These are phyloP conservation scores for Aphanoascus verrucosus DNA, from an alignment of 2,329 filamentous ascomycete species.

Conservation along the genomic window DNA sequence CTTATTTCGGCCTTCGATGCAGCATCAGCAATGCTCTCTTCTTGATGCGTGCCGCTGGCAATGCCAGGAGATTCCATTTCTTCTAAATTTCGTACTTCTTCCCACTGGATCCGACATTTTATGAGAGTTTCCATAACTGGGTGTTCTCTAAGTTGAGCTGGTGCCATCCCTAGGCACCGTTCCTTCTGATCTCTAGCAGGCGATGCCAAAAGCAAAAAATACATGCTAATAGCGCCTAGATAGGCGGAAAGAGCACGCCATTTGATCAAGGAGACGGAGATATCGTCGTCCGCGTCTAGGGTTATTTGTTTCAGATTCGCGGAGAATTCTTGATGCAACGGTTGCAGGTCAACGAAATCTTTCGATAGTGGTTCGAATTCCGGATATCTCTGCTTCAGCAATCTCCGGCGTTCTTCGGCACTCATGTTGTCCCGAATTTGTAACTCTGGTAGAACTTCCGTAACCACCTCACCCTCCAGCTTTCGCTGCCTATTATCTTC, in stretches of 20 bases:
- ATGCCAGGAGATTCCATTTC: slow-evolving; percentile 34
- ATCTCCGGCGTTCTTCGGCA: slow-evolving; percentile 59
- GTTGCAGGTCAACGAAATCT: slow-evolving; percentile 64
- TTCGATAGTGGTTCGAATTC: slow-evolving; percentile 80
- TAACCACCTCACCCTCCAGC: slow-evolving; percentile 51
- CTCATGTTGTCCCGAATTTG: slow-evolving; percentile 73
- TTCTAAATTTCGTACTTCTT: slow-evolving; percentile 57
- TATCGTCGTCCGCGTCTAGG: slow-evolving; percentile 25
- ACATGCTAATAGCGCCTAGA: slow-evolving; percentile 76
- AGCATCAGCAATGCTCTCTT: slow-evolving; percentile 18
- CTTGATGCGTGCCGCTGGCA: background rate
- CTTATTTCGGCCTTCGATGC: slow-evolving; percentile 16
- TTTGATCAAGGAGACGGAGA: slow-evolving; percentile 53
- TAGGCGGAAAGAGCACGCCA: slow-evolving; percentile 76
- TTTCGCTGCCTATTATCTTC: slow-evolving; percentile 42
- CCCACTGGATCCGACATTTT: slow-evolving; percentile 71
- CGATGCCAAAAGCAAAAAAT: slow-evolving; percentile 86
- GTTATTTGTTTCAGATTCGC: slow-evolving; percentile 39
- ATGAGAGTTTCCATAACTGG: slow-evolving; percentile 79
- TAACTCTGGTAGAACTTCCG: slow-evolving; percentile 73
- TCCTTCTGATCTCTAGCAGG: slow-evolving; percentile 52
- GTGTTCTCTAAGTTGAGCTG: slow-evolving; percentile 75
- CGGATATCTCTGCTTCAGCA: slow-evolving; percentile 73
- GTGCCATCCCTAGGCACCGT: slow-evolving; percentile 52
- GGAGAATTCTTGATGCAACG: slow-evolving; percentile 48